A percentile compares a stretch with the other conserved stretches of the same genome.
Evolutionary conservation across 23 red algal genomes (phyloP).

Genomic region (Gracilaria domingensis): DNA sequence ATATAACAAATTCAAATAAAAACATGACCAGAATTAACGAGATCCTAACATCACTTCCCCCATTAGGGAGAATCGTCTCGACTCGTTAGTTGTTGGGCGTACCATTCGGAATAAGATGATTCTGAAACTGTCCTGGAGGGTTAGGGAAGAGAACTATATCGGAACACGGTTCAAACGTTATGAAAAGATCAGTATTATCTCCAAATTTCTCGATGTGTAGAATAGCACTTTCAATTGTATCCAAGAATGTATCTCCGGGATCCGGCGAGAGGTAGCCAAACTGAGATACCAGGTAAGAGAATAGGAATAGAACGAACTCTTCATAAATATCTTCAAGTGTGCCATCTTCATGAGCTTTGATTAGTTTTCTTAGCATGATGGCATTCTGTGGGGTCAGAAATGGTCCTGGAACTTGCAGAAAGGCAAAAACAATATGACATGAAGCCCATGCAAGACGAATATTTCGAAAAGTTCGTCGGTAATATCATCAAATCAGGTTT

Average conservation of each 20-base stretch:
- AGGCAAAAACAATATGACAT: not conserved
- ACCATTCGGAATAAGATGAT: not conserved
- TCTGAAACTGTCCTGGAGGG: not conserved
- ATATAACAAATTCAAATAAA: too few species aligned
- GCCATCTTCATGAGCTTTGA: not conserved
- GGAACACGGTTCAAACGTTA: not conserved
- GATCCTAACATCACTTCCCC: slow-evolving; percentile 11
- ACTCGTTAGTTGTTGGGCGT: not conserved
- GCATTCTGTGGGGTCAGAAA: not conserved
- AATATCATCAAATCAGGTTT: not conserved
- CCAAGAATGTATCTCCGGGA: not conserved
- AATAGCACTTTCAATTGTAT: not conserved
- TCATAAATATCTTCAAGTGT: not conserved
- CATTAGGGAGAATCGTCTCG: not conserved
- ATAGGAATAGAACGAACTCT: not conserved
- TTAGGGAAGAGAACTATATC: not conserved
- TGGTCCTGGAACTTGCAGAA: not conserved
- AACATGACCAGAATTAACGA: too few species aligned
- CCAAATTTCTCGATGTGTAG: not conserved
- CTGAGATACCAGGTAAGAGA: not conserved
- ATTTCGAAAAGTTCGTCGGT: not conserved
- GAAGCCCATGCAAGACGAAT: not conserved
- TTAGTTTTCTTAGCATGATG: not conserved
- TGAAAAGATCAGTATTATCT: not conserved
- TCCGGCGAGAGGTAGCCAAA: not conserved